Conservation (phyloP, 2,329 filamentous ascomycete species). For the Phialophora expanda region DNA sequence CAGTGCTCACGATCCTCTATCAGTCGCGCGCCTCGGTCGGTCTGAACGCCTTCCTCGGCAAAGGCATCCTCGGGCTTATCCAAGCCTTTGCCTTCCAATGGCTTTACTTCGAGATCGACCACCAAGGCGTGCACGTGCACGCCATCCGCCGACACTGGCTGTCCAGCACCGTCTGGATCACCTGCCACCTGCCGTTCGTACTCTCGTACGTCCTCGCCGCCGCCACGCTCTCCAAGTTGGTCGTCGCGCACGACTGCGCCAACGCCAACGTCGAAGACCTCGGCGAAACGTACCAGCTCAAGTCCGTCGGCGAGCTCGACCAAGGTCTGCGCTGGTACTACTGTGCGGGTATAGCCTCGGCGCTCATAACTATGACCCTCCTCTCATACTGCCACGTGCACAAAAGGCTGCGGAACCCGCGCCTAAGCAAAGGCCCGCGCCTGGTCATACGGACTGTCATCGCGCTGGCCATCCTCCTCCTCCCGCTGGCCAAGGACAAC, state of each 20-base stretch:
- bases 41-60: constrained; percentile 17
- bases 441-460: constrained; percentile 10
- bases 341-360: constrained; percentile 9
- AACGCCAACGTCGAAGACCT: constrained; percentile 17
- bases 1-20: constrained; percentile 16
- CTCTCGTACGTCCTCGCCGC: constrained; percentile 15
- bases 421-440: constrained; percentile 9
- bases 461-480: constrained; percentile 12
- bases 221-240: constrained; percentile 14
- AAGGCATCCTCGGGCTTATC: constrained; percentile 15
- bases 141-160: constrained; percentile 19
- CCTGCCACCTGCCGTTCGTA: constrained; percentile 20
- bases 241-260: constrained; percentile 20
- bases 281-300: constrained; percentile 11
- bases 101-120: constrained; percentile 19
- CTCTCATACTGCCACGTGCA: constrained; percentile 18
- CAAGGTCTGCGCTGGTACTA: constrained; percentile 15
- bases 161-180: constrained; percentile 19
- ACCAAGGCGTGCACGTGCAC: constrained; percentile 15
- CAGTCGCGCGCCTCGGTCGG: constrained; percentile 12
- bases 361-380: constrained; percentile 13
- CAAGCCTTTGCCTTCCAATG: constrained; percentile 20
- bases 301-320: constrained; percentile 11
- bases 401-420: constrained; percentile 18
- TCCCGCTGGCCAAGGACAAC: constrained; percentile 8